Conservation (phyloP, 306 rosid species). For the Quercus berberidifolia region DNA sequence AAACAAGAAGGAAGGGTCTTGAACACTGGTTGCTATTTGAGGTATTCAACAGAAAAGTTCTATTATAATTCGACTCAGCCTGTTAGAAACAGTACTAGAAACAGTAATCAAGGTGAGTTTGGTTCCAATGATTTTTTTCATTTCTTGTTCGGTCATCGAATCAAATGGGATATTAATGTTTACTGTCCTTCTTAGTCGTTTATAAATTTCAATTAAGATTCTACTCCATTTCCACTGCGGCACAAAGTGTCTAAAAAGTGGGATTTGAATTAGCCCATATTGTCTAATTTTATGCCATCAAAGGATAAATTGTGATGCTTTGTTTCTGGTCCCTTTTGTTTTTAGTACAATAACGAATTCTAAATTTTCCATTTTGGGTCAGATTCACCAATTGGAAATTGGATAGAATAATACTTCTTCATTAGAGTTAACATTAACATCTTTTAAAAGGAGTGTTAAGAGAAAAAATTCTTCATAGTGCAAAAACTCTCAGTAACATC, state of each 20-base stretch:
- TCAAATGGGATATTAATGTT: neutral
- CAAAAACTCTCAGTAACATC: neutral
- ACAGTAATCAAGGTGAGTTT: slow-evolving; percentile 36
- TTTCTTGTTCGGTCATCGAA: neutral
- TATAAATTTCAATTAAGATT: neutral
- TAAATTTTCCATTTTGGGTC: too few relatives aligned
- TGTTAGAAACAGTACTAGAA: neutral
- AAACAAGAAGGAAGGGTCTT: slow-evolving; percentile 64
- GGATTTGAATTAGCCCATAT: too few relatives aligned
- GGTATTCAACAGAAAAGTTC: slow-evolving; percentile 54
- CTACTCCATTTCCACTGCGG: neutral
- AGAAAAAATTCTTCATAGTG: too few relatives aligned
- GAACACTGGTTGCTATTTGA: slow-evolving; percentile 67
- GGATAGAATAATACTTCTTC: neutral
- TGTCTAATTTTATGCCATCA: too few relatives aligned
- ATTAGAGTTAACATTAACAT: neutral
- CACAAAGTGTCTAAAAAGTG: too few relatives aligned
- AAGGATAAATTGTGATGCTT: too few relatives aligned
- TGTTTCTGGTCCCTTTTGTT: too few relatives aligned
- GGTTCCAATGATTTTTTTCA: neutral
- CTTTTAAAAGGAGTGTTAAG: neutral
- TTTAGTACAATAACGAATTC: too few relatives aligned
- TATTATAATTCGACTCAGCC: slow-evolving; percentile 37
- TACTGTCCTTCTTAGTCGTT: too few relatives aligned
- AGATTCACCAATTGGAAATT: neutral